Evolutionary conservation across 805 yeast genomes (phyloP).

Genomic region (Maudiozyma bulderi): DNA sequence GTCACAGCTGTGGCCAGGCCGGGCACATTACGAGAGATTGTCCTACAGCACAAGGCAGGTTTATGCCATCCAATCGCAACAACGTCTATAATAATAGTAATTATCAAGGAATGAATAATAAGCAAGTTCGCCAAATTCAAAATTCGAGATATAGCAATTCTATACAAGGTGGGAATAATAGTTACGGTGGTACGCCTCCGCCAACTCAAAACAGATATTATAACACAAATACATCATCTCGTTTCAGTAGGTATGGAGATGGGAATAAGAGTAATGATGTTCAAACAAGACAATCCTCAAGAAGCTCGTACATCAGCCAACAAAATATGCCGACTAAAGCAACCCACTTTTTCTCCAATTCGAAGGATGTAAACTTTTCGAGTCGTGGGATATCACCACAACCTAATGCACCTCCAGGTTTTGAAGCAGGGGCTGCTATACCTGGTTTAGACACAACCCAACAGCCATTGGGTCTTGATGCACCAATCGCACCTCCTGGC

Average conservation of each 20-base stretch:
- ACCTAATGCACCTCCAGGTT: neutral
- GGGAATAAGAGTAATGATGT: too few species aligned
- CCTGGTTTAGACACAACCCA: neutral
- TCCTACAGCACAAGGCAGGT: constrained; percentile 21
- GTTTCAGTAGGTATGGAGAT: too few species aligned
- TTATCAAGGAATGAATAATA: neutral
- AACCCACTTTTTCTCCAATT: too few species aligned
- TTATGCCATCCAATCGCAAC: neutral
- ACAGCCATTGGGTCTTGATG: neutral
- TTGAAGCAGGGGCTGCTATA: neutral
- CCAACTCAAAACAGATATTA: too few species aligned
- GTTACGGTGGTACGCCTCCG: neutral
- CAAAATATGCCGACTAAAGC: too few species aligned
- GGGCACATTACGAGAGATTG: constrained; percentile 93
- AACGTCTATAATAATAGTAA: neutral
- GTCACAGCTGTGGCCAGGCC: constrained; percentile 66
- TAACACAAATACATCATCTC: too few species aligned
- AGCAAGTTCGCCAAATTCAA: neutral
- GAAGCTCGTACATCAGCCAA: too few species aligned
- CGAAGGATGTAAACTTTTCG: neutral
- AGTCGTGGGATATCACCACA: neutral
- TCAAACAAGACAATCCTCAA: too few species aligned
- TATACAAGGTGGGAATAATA: neutral
- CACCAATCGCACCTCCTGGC: constrained; percentile 2
- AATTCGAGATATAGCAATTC: neutral